phyloP scores from a whole-genome alignment of 176 grass and related monocot species.

The Aechmea fasciata region DNA sequence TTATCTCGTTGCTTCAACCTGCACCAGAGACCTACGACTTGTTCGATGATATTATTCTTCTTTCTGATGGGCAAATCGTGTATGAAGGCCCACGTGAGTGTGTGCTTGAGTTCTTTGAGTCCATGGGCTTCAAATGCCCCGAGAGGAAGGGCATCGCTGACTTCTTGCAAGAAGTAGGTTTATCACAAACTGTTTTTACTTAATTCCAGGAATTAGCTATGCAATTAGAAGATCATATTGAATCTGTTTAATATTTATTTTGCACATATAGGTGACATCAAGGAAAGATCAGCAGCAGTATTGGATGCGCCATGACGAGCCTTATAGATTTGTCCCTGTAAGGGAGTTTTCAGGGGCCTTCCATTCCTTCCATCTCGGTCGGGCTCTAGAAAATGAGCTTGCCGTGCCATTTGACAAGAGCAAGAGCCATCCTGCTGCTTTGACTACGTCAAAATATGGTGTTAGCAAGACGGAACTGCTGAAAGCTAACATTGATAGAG shows the following conservation, averaged over 20 bases:
- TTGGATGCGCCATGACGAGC: constrained; percentile 29
- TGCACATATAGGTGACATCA: constrained; percentile 38
- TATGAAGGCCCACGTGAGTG: constrained; percentile 73
- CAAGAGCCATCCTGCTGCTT: constrained; percentile 62
- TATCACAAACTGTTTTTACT: background rate
- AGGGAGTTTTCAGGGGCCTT: constrained; percentile 48
- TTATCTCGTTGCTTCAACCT: constrained; percentile 81
- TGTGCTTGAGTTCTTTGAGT: constrained; percentile 85
- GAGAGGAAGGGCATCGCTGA: constrained; percentile 84
- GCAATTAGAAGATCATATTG: background rate
- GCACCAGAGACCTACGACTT: constrained; percentile 83
- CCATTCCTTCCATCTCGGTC: constrained; percentile 50
- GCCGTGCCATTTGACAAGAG: constrained; percentile 52
- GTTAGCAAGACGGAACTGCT: constrained; percentile 51
- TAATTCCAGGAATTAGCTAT: background rate
- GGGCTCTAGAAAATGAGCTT: constrained; percentile 39
- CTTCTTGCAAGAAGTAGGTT: constrained; percentile 83
- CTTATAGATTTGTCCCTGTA: constrained; percentile 57
- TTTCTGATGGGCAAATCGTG: constrained; percentile 73
- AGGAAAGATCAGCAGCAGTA: constrained; percentile 88
- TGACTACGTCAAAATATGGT: constrained; percentile 66
- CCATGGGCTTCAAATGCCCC: constrained; percentile 74
- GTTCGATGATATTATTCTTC: constrained; percentile 82
- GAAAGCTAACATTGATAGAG: constrained; percentile 64
- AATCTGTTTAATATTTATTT: background rate